Conservation (phyloP, 176 grass and related monocot species). For the Oryza glumipatula region DNA sequence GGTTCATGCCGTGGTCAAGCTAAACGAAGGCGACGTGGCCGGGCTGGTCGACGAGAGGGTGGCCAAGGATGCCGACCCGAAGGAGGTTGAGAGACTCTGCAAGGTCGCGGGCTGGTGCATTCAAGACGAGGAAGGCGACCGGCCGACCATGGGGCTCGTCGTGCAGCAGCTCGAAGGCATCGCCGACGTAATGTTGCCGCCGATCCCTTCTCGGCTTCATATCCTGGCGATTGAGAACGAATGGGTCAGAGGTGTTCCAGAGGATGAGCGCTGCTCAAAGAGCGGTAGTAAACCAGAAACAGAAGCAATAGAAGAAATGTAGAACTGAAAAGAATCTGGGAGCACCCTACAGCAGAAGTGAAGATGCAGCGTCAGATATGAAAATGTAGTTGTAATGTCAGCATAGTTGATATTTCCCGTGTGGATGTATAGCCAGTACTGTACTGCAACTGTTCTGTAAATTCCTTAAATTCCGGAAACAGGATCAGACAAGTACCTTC, state of each 20-base stretch:
- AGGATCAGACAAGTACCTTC: neutral
- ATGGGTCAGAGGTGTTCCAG: neutral
- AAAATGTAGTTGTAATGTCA: neutral
- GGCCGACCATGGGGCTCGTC: conserved; percentile 62
- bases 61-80: conserved; percentile 25
- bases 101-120: conserved; percentile 60
- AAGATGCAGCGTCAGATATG: neutral
- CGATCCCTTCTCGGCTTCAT: neutral
- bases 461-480: conserved; percentile 12
- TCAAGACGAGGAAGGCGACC: conserved; percentile 46
- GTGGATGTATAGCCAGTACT: neutral
- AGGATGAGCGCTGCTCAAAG: neutral
- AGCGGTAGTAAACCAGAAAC: neutral
- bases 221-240: conserved; percentile 34
- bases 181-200: neutral
- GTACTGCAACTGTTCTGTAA: neutral
- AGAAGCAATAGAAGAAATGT: neutral
- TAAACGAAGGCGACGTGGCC: conserved; percentile 45
- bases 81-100: conserved; percentile 58
- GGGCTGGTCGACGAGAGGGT: conserved; percentile 58
- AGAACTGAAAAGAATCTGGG: neutral
- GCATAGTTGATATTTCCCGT: neutral
- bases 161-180: conserved; percentile 59
- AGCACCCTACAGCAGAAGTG: neutral
- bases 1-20: conserved; percentile 40